phyloP scores from a whole-genome alignment of 306 rosid genomes.

The Sicyos baderoa region DNA sequence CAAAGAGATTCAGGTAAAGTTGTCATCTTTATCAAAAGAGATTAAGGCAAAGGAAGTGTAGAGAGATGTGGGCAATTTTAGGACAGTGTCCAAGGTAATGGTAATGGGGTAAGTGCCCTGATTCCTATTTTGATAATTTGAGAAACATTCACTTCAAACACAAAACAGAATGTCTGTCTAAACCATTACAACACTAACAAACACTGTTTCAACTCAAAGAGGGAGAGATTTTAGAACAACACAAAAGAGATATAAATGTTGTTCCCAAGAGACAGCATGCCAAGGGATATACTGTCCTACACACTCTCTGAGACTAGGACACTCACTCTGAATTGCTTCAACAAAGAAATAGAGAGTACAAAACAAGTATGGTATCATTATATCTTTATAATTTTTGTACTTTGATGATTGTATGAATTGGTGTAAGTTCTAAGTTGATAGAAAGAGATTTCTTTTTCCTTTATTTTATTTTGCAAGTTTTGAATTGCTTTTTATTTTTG shows the following conservation, averaged over 20 bases:
- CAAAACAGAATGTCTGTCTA: slow-evolving; percentile 49
- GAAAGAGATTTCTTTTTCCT: neutral
- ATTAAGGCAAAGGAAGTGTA: too few species aligned
- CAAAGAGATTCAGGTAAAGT: too few species aligned
- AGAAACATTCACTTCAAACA: slow-evolving; percentile 30
- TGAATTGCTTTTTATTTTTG: too few species aligned
- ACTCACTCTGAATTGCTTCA: neutral
- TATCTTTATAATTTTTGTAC: slow-evolving; percentile 11
- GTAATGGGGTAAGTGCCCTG: neutral
- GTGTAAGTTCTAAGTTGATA: neutral
- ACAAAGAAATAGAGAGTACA: too few species aligned
- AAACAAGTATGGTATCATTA: neutral
- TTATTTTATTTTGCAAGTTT: neutral
- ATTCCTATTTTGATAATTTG: slow-evolving; percentile 21
- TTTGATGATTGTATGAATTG: neutral
- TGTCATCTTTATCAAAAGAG: too few species aligned
- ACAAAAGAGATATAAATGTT: neutral
- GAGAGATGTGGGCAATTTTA: neutral
- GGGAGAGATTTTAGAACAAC: too few species aligned
- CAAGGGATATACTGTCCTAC: slow-evolving; percentile 8
- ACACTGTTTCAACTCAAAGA: neutral
- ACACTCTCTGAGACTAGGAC: neutral
- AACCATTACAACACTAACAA: slow-evolving; percentile 6
- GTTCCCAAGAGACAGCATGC: slow-evolving; percentile 27
- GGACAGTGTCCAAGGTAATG: neutral